Percentiles rank a stretch among this genome's conserved stretches.
These are phyloP conservation scores for Eutrema heterophyllum DNA, from an alignment of 345 rosid species.

Conservation along the genomic window DNA sequence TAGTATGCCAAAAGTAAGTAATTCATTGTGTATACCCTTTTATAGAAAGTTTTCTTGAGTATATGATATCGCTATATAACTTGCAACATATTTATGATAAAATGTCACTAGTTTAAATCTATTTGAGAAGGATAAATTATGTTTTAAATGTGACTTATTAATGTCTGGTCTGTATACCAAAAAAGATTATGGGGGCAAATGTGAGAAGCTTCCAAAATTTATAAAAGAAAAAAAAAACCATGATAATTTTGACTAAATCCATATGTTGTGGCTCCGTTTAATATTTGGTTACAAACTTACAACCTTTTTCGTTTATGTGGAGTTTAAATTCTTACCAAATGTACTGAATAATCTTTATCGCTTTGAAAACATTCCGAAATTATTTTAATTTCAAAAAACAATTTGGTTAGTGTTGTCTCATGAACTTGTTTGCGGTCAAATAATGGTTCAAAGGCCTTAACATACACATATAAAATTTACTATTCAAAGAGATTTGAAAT, in stretches of 20 bases:
- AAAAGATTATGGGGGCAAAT: no score
- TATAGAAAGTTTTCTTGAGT: constrained; percentile 1
- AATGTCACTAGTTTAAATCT: no score
- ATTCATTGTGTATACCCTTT: not conserved
- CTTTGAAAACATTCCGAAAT: not conserved
- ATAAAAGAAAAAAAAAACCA: not conserved
- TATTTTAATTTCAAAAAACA: not conserved
- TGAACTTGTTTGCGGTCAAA: not conserved
- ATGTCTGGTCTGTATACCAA: no score
- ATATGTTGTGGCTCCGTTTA: not conserved
- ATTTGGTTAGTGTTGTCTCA: not conserved
- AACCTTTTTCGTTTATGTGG: not conserved
- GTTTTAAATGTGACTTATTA: no score
- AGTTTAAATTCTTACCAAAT: not conserved
- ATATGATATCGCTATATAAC: not conserved
- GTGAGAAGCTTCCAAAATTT: no score
- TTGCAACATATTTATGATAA: not conserved
- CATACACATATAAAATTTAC: not conserved
- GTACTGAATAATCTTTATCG: not conserved
- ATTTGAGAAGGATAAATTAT: no score
- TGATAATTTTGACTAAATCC: not conserved
- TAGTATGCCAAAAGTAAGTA: not conserved
- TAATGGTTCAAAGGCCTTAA: constrained; percentile 2
- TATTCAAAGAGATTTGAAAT: not conserved
- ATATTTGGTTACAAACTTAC: not conserved